Evolutionary conservation across 257 asterid species (phyloP).

Genomic region (Buddleja alternifolia): DNA sequence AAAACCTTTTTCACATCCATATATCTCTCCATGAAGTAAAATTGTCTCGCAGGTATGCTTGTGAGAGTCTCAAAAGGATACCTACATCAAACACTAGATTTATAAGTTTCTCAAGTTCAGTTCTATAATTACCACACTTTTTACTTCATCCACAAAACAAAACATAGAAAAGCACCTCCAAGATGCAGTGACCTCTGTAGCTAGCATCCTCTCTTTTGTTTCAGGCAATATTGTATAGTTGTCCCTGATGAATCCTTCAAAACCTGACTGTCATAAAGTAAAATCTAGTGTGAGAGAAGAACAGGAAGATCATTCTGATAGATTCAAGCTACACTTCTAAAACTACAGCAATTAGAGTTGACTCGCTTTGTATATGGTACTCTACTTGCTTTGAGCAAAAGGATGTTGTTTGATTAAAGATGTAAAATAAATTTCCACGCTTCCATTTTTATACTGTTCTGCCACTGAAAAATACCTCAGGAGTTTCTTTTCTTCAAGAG

Average conservation of each 20-base stretch:
- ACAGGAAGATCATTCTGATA: slow-evolving; percentile 4
- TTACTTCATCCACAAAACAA: background rate
- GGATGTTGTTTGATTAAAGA: background rate
- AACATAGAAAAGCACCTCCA: slow-evolving; percentile 63
- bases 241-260: slow-evolving; percentile 92
- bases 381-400: background rate
- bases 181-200: slow-evolving; percentile 88
- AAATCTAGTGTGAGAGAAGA: slow-evolving; percentile 32
- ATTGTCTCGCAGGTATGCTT: slow-evolving; percentile 58
- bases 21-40: slow-evolving; percentile 65
- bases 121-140: slow-evolving; percentile 3
- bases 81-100: slow-evolving; percentile 48
- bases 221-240: slow-evolving; percentile 89
- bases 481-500: background rate
- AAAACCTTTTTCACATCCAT: slow-evolving; percentile 69
- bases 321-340: slow-evolving; percentile 12
- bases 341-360: background rate
- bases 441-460: background rate
- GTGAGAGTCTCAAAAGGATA: slow-evolving; percentile 62
- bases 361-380: background rate
- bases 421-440: background rate
- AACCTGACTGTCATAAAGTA: slow-evolving; percentile 75
- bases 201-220: slow-evolving; percentile 89
- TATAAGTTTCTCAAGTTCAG: slow-evolving; percentile 16
- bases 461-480: background rate